Evolutionary conservation across 2,329 filamentous ascomycete species (phyloP), one percentile per base, ranked within the genome.

Genomic region (Exophiala oligosperma): DNA sequence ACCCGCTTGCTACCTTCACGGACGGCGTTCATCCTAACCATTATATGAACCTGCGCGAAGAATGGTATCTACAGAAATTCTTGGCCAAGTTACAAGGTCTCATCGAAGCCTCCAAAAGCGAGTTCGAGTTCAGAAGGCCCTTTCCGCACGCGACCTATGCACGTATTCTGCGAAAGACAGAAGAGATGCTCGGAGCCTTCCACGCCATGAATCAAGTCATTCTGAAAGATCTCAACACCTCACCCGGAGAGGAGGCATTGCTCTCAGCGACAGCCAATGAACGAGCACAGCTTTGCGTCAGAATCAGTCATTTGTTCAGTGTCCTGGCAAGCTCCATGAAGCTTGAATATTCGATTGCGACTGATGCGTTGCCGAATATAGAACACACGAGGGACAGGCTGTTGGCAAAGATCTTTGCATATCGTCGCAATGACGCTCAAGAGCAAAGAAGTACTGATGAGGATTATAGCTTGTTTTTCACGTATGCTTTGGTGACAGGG

Each of bases 121-220:
- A 99, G 71, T 96, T 96, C 68, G 90, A 96, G 72, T 82, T 99
- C 5, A 84, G 87, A 41, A 90, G 93, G 0, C 91, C 92, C 0
- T 99, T 99, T 67, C 91, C 92, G 1, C 82, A 87, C 62, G 84
- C 82, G 44, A 82, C 85, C 14, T 92, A 90, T 70, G 84, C 82
- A 3, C 84, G 86, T 37, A 89, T 97, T 57, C 82, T 97, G 70
- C 83, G 84, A 23, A 88, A 88, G 8, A 96, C 92, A 1, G 87
- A 88, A 62, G 86, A 89, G 52, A 90, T 97, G 74, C 84, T 97
- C 3, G 92, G 97, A 73, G 88, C 91, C 38, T 97, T 99, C 73
- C 92, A 97, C 70, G 91, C 92, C 52, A 96, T 99, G 91, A 95
- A 93, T 63, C 84, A 97, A 9, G 87, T 97, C 62, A 92, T 96